phyloP scores from a whole-genome alignment of 495 filamentous ascomycete species.

The Geoglossum glabrum region DNA sequence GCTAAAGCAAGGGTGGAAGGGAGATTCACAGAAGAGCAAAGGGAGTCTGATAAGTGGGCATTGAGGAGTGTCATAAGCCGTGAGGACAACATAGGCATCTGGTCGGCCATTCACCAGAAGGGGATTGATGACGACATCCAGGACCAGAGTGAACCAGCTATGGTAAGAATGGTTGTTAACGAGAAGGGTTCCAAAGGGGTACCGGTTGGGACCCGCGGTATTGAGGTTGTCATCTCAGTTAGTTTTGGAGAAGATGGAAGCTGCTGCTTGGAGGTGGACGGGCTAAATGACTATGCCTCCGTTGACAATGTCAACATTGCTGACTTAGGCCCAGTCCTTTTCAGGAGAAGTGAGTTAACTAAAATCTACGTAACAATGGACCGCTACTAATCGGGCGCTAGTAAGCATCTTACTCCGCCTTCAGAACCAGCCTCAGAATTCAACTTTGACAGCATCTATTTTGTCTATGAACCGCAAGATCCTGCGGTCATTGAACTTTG shows the following conservation, averaged over 20 bases:
- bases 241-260: constrained; percentile 10
- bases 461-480: constrained; percentile 53
- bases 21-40: constrained; percentile 55
- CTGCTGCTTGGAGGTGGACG: constrained; percentile 39
- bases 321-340: constrained; percentile 47
- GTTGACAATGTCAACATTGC: constrained; percentile 34
- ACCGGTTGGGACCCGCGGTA: constrained; percentile 3
- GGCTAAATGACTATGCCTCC: constrained; percentile 29
- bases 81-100: constrained; percentile 40
- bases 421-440: constrained; percentile 51
- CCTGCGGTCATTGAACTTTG: constrained; percentile 47
- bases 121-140: constrained; percentile 11
- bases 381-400: constrained; percentile 10
- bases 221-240: constrained; percentile 28
- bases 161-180: constrained; percentile 6
- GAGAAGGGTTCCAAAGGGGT: not conserved
- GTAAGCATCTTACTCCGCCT: constrained; percentile 43
- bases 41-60: constrained; percentile 63
- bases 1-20: constrained; percentile 71
- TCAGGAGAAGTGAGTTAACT: constrained; percentile 40
- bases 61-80: constrained; percentile 41
- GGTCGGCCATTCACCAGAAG: constrained; percentile 63
- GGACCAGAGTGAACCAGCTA: not conserved
- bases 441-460: constrained; percentile 38
- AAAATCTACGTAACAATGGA: not conserved